Base-by-base conservation (phyloP, 345 rosid genomes). In the Eucalyptus pauciflora region DNA sequence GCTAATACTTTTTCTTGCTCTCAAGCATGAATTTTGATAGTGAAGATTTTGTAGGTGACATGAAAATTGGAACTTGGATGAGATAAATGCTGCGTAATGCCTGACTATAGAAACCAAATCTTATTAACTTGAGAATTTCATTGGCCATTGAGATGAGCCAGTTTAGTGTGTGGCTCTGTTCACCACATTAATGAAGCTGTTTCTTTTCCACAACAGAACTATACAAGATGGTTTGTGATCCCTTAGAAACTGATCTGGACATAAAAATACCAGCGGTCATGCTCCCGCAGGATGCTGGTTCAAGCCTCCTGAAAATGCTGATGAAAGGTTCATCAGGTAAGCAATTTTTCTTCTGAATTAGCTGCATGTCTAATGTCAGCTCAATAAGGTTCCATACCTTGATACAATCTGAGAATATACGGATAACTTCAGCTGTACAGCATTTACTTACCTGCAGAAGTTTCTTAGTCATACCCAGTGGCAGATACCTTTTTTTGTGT, bases 191-290 rank as follows among this genome's bases (percentile, higher is more conserved):
- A 25, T 24, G 31, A 15, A 43, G 83, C 50, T 56, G 49, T 50
- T 86, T 80, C 87, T 52, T 79, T 87, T 54, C 58, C 81, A 51
- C 27, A 90, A 89, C 94, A 98, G 99, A 97, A 90, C 98, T 98
- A 83, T 98, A 97, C 93, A 98, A 98, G 94, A 98, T 98, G 99
- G 99, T 98, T 51, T 98, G 99, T 90, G 99, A 98, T 67, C 99
- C 98, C 33, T 95, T 97, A 91, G 99, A 98, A 95, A 97, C 98
- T 45, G 97, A 97, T 91, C 92, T 97, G 89, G 96, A 98, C 91
- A 98, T 98, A 90, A 81, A 92, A 33, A 97, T 98, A 90, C 99
- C 99, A 58, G 94, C 99, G 10, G 96, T 98, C 90, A 94, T 98
- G 95, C 99, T 98, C 48, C 99, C 99, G 45, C 97, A 96, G 88